Base-by-base conservation (phyloP, 805 yeast genomes). In the Nakazawaea holstii region DNA sequence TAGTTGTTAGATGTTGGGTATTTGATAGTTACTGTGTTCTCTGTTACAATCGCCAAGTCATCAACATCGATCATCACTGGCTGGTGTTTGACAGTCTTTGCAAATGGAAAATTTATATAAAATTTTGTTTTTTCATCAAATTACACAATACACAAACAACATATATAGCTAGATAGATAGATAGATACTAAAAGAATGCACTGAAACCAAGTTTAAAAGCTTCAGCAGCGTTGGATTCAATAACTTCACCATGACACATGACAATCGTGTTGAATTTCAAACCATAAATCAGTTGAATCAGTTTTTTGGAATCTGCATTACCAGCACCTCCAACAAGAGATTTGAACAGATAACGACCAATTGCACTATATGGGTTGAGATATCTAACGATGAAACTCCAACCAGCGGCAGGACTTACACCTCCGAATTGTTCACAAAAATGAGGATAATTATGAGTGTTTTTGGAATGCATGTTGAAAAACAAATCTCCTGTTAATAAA, bases 171-270 rank as follows among this genome's bases (percentile, higher is more conserved):
- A 20, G 24, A 20, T 20, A 24, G 3, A 15, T 35, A 20, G 10
- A 9, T n/a, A 3, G 3, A 32, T 9, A 11, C 15, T 15, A 33
- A 13, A 45, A 41, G 30, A 40, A 31, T 11, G 29, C 17, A 15
- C 11, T 8, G 43, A 36, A 46, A 13, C 27, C 39, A 3, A 6
- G 35, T 49, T 55, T 57, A 56, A 36, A 58, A 7, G 47, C 53
- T 4, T 51, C 49, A 41, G 62, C 60, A 13, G 65, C 77, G 41
- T 62, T 59, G 8, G 59, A 55, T 20, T 75, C 79, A 48, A 81
- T 65, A 9, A 79, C 67, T 52, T 74, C 75, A 11, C 89, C 89
- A 57, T 82, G 88, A 52, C 83, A 77, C 54, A 73, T 64, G 35
- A 82, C 74, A 43, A 79, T 64, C n/a, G 66, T 64, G 11, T 73